phyloP scores from a whole-genome alignment of 2,329 filamentous ascomycete species.

The Metarhizium guizhouense region DNA sequence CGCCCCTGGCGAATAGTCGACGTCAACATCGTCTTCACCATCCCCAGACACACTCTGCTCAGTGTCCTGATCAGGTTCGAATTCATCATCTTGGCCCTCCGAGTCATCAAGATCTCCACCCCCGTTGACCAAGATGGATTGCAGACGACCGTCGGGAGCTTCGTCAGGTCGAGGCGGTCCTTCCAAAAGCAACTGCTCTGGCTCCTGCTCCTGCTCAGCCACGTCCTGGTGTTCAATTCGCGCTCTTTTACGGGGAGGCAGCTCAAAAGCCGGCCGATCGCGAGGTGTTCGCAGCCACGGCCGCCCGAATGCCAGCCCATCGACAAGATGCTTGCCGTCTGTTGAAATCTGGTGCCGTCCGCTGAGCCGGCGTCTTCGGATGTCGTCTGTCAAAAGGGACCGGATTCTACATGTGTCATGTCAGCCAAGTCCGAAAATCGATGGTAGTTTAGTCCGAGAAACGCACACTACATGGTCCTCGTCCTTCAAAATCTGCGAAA shows the following conservation, averaged over 20 bases:
- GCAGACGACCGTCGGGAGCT: conserved; percentile 16
- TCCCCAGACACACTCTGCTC: background rate
- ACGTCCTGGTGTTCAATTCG: conserved; percentile 35
- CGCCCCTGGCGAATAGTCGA: conserved; percentile 2
- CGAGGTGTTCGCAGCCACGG: conserved; percentile 52
- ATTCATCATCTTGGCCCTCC: background rate
- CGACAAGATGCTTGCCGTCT: conserved; percentile 73
- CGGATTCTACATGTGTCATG: conserved; percentile 51
- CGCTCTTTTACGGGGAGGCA: conserved; percentile 65
- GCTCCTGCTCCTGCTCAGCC: conserved; percentile 15
- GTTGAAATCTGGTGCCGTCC: conserved; percentile 74
- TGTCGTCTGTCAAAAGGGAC: conserved; percentile 64
- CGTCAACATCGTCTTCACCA: conserved; percentile 3
- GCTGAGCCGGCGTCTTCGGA: conserved; percentile 61
- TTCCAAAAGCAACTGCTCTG: conserved; percentile 23
- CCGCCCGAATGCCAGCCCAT: conserved; percentile 77
- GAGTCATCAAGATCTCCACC: background rate
- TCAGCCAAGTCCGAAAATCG: background rate
- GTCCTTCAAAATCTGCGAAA: conserved; percentile 63
- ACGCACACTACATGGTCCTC: conserved; percentile 76
- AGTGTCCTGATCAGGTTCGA: background rate
- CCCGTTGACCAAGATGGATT: background rate
- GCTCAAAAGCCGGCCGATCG: conserved; percentile 56
- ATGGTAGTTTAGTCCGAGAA: background rate
- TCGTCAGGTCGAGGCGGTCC: conserved; percentile 24